Conservation (phyloP, 2,329 filamentous ascomycete genomes). For the Plectosphaerella cucumerina region DNA sequence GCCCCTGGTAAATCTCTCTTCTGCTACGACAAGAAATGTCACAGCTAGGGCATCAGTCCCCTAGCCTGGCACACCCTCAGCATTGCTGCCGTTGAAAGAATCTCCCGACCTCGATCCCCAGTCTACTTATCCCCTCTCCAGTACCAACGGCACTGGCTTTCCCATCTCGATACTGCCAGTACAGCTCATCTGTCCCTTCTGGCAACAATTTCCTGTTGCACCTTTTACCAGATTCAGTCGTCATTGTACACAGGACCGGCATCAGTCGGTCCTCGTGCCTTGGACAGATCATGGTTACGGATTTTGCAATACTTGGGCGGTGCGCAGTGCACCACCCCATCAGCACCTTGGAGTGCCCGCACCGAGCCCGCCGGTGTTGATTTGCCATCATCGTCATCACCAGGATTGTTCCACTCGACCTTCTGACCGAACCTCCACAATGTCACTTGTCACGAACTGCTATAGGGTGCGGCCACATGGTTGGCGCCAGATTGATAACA, state of each 20-base stretch:
- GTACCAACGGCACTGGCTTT: not conserved
- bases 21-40: slow-evolving; percentile 1
- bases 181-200: slow-evolving; percentile 41
- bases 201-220: slow-evolving; percentile 45
- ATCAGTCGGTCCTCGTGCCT: slow-evolving; percentile 47
- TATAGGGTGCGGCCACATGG: not conserved
- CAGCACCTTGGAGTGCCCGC: slow-evolving; percentile 6
- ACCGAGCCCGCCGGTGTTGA: slow-evolving; percentile 2
- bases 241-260: slow-evolving; percentile 53
- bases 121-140: slow-evolving; percentile 17
- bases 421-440: not conserved
- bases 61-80: too few species aligned
- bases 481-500: not conserved
- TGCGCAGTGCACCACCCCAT: slow-evolving; percentile 5
- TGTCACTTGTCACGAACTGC: not conserved
- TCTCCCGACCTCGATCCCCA: not conserved
- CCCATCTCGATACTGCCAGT: not conserved
- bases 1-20: slow-evolving; percentile 47
- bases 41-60: not conserved
- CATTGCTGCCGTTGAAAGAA: not conserved
- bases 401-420: not conserved
- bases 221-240: slow-evolving; percentile 50
- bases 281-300: slow-evolving; percentile 60
- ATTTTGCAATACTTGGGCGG: slow-evolving; percentile 47
- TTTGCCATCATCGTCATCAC: not conserved